phyloP scores from a whole-genome alignment of 2,329 filamentous ascomycete species.

The Verticillium nonalfalfae region DNA sequence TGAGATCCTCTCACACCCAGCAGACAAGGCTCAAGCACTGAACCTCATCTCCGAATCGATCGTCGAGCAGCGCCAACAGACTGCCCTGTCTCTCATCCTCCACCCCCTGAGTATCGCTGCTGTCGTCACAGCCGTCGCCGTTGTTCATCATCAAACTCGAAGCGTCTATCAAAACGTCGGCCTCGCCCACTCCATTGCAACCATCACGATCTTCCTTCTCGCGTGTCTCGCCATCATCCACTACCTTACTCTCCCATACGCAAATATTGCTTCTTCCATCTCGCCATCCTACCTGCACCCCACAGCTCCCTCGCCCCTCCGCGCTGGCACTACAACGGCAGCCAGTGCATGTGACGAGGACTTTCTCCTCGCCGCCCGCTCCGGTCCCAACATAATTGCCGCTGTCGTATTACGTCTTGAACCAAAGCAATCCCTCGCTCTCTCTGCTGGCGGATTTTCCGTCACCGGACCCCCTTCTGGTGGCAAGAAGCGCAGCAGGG shows the following conservation, averaged over 20 bases:
- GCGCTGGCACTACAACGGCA: not conserved
- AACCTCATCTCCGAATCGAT: constrained; percentile 74
- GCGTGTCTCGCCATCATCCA: constrained; percentile 56
- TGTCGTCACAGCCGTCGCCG: constrained; percentile 34
- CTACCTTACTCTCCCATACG: constrained; percentile 55
- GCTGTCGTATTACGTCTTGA: constrained; percentile 64
- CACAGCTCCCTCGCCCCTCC: constrained; percentile 6
- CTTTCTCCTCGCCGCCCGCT: constrained; percentile 59
- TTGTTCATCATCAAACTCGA: constrained; percentile 40
- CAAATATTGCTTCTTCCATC: constrained; percentile 54
- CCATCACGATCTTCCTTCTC: constrained; percentile 57
- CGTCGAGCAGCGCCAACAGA: constrained; percentile 70
- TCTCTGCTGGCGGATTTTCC: not conserved
- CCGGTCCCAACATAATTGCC: constrained; percentile 63
- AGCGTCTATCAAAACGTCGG: constrained; percentile 42
- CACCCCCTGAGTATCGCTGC: constrained; percentile 50
- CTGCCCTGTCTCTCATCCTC: constrained; percentile 56
- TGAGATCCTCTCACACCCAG: constrained; percentile 43
- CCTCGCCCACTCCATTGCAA: constrained; percentile 40
- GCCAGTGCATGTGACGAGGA: constrained; percentile 35
- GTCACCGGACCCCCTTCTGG: constrained; percentile 15
- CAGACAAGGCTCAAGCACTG: constrained; percentile 62
- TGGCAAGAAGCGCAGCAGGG: constrained; percentile 25
- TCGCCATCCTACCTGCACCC: constrained; percentile 55
- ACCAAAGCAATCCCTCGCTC: constrained; percentile 18